Base-by-base conservation (phyloP, 805 yeast genomes). In the Candida pseudofarinosa region DNA sequence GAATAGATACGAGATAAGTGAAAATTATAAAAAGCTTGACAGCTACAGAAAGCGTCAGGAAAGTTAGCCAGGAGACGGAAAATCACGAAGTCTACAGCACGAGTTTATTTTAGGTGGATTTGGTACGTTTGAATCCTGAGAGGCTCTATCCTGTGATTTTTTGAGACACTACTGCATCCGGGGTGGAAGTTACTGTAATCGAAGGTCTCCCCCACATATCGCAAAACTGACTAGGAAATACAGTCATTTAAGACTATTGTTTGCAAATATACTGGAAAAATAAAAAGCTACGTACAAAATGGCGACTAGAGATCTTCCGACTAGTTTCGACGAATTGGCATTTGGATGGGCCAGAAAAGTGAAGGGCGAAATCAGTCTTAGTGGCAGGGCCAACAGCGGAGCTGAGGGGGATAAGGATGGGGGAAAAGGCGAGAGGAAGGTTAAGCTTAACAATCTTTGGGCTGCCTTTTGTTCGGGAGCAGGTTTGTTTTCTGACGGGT, bases 401-500 rank as follows among this genome's bases (percentile, higher is more conserved):
- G 52, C 31, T 15, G 54, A 56, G 12, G 52, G 61, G 2, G 60
- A 58, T n/a, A 63, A 59, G 32, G 50, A 55, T 30, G 35, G 44
- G 20, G 47, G 36, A 3, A 52, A 47, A 23, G 41, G 43, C 15
- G 44, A 40, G 6, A 41, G 37, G 13, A 50, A 48, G 28, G 58
- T 55, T 8, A 50, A 37, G 52, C 58, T 33, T 44, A 56, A 48
- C 16, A 54, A 47, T 17, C 47, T 59, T 19, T 77, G 88, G 84
- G 81, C 93, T 4, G 80, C 86, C 39, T 71, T 85, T 42, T 82
- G 88, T 10, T 82, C 96, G 1, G 97, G 97, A 48, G 93, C 96
- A 0, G 97, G 97, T 42, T 73, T 90, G 37, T 89, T 90, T 65
- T 83, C 95, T 31, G 98, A 91, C 65, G 97, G 97, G 41, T 90